phyloP scores from a whole-genome alignment of 2,329 filamentous ascomycete genomes.

The Fusarium sp. region DNA sequence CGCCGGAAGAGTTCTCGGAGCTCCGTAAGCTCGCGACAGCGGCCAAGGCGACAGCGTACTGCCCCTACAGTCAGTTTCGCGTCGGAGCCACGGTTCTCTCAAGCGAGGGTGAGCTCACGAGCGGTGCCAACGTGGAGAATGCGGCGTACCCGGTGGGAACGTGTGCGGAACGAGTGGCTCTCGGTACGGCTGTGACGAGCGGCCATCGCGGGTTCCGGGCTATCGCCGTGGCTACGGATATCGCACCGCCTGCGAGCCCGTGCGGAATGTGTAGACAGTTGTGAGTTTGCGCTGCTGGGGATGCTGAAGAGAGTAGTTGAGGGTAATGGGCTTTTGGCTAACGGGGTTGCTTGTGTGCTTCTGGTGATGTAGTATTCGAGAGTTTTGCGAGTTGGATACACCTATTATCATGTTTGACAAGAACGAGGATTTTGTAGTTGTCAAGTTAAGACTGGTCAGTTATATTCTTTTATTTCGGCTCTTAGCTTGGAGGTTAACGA shows the following conservation, averaged over 20 bases:
- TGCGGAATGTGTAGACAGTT: constrained; percentile 98
- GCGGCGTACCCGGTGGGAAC: constrained; percentile 93
- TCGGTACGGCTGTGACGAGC: constrained; percentile 80
- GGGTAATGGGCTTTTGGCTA: constrained; percentile 17
- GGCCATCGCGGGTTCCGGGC: constrained; percentile 75
- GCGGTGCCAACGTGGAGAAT: constrained; percentile 92
- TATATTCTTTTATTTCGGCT: neutral
- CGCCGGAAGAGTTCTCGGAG: constrained; percentile 70
- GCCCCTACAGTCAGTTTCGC: constrained; percentile 92
- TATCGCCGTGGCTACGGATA: constrained; percentile 87
- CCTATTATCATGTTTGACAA: constrained; percentile 95
- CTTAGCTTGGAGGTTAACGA: constrained; percentile 9
- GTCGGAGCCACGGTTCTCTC: constrained; percentile 85
- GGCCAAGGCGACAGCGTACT: constrained; percentile 86
- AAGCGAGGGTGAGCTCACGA: constrained; percentile 56
- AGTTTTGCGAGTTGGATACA: constrained; percentile 75
- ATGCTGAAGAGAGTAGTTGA: neutral
- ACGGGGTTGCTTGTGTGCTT: constrained; percentile 29
- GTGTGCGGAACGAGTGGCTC: constrained; percentile 92
- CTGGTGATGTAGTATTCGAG: constrained; percentile 70
- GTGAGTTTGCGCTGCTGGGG: constrained; percentile 60
- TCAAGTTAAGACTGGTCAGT: constrained; percentile 75
- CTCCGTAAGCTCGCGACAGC: constrained; percentile 73
- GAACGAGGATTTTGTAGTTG: constrained; percentile 77
- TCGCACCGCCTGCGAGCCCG: constrained; percentile 75